Conservation (phyloP, 75 land plant species). For the Selaginella moellendorffii region DNA sequence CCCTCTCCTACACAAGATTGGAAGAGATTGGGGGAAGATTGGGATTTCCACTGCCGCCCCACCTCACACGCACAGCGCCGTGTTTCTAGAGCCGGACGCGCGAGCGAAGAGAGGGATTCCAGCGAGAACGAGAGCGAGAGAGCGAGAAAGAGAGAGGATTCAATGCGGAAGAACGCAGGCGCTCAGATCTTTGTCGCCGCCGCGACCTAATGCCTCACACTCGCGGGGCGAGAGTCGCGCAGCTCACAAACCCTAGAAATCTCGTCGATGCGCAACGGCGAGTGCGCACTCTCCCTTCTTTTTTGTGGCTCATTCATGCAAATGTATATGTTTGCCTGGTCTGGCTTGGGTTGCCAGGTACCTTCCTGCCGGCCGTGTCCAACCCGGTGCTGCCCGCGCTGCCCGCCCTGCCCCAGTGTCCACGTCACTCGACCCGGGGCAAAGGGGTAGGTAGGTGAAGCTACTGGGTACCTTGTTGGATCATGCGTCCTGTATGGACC, state of each 20-base stretch:
- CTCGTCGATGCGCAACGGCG: no score
- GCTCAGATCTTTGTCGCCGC: not conserved
- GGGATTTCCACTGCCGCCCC: no score
- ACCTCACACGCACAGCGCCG: no score
- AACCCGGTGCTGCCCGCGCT: not conserved
- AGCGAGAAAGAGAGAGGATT: no score
- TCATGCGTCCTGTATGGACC: constrained; percentile 1
- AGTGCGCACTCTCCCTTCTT: no score
- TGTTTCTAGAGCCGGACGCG: no score
- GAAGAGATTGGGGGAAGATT: no score
- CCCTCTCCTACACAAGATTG: no score
- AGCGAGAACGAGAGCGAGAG: no score
- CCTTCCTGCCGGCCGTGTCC: not conserved
- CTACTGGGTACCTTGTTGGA: not conserved
- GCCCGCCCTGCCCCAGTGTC: not conserved
- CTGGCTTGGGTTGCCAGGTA: not conserved
- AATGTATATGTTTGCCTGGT: not conserved
- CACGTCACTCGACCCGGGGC: not conserved
- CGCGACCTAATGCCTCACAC: not conserved
- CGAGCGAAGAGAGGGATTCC: no score
- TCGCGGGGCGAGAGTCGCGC: no score
- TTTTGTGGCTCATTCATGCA: not conserved
- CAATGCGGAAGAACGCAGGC: no score
- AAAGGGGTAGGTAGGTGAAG: not conserved
- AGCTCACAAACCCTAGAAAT: not conserved